Conservation (phyloP, 495 filamentous ascomycete genomes). For the Evansstolkia leycettana region DNA sequence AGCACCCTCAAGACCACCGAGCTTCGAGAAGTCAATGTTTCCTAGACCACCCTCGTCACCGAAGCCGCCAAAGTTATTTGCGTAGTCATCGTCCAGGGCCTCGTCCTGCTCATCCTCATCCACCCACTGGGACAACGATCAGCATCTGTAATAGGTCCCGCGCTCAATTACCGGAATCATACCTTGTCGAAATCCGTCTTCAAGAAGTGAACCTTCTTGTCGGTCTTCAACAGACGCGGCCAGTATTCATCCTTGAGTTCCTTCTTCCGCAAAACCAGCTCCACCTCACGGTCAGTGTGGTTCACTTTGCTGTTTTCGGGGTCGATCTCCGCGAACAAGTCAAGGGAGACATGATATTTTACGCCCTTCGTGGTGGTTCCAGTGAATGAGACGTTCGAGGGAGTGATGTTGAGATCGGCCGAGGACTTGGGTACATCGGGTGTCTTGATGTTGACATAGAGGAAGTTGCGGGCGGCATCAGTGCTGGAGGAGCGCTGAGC, state of each 20-base stretch:
- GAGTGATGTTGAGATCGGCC: conserved; percentile 67
- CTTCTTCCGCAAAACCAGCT: conserved; percentile 93
- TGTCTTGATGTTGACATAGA: conserved; percentile 82
- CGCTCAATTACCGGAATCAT: too few relatives aligned
- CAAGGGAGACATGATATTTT: conserved; percentile 74
- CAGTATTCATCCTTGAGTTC: conserved; percentile 83
- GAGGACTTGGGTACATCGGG: conserved; percentile 60
- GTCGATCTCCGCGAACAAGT: conserved; percentile 89
- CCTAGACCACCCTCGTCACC: conserved; percentile 37
- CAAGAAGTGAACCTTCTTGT: conserved; percentile 84
- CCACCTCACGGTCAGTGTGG: conserved; percentile 73
- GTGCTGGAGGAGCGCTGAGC: conserved; percentile 81
- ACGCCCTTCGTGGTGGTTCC: conserved; percentile 73
- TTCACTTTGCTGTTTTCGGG: conserved; percentile 63
- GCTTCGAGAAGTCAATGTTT: conserved; percentile 64
- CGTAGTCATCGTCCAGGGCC: conserved; percentile 66
- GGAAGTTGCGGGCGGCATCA: conserved; percentile 76
- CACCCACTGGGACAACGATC: conserved; percentile 58
- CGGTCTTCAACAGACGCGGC: conserved; percentile 85
- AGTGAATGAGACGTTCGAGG: conserved; percentile 65
- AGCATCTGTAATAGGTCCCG: conserved; percentile 4
- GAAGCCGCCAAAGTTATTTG: conserved; percentile 56
- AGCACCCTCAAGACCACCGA: conserved; percentile 45
- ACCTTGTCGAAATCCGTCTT: conserved; percentile 99
- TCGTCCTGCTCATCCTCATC: conserved; percentile 99